Conservation (phyloP, 176 grass and related monocot genomes). For the Leersia perrieri region DNA sequence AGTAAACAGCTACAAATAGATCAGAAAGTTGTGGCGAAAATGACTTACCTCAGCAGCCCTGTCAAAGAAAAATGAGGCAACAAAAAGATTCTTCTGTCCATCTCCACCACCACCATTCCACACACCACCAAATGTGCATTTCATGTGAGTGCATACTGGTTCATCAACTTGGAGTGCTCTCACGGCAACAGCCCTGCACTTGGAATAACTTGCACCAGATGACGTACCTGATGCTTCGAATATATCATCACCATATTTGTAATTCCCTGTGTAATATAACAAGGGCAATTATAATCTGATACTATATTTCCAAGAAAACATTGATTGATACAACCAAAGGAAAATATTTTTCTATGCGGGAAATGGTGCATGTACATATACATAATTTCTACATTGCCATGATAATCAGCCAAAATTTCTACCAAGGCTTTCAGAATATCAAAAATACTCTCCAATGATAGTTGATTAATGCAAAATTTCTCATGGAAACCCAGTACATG, state of each 20-base stretch:
- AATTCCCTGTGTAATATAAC: slow-evolving; percentile 58
- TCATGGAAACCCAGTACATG: neutral
- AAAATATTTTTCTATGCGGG: neutral
- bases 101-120: slow-evolving; percentile 99
- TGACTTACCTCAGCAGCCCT: slow-evolving; percentile 77
- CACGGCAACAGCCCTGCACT: slow-evolving; percentile 69
- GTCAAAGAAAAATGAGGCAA: slow-evolving; percentile 98
- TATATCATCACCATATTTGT: slow-evolving; percentile 60
- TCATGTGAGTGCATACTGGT: slow-evolving; percentile 92
- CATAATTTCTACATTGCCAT: neutral
- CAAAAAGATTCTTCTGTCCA: slow-evolving; percentile 97
- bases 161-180: slow-evolving; percentile 82
- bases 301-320: neutral
- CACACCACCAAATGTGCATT: slow-evolving; percentile 96
- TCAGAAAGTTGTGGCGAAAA: slow-evolving; percentile 1
- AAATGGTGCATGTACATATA: slow-evolving; percentile 21
- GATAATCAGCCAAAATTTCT: slow-evolving; percentile 24
- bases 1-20: neutral
- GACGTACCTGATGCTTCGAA: slow-evolving; percentile 66
- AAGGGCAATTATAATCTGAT: slow-evolving; percentile 9
- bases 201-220: slow-evolving; percentile 77
- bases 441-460: neutral
- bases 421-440: neutral
- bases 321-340: neutral
- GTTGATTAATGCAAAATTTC: slow-evolving; percentile 2